A percentile compares a stretch with the other conserved stretches of the same genome.
phyloP scores from a whole-genome alignment of 2,329 filamentous ascomycete species.

The Rhynchosporium graminicola region DNA sequence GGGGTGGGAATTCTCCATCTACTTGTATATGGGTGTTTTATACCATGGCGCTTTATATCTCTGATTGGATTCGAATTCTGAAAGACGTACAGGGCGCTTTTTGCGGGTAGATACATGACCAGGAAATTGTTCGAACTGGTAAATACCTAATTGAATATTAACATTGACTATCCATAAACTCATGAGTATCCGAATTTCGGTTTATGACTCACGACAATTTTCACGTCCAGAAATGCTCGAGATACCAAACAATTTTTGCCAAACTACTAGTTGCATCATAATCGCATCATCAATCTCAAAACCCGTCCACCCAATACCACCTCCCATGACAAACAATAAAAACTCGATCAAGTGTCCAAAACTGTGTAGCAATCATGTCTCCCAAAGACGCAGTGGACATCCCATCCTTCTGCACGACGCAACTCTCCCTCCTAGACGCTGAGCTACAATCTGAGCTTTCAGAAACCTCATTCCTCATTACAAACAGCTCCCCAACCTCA shows the following conservation, averaged over 20 bases:
- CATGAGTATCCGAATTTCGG: neutral
- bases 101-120: neutral
- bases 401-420: conserved; percentile 67
- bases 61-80: neutral
- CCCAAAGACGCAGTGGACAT: conserved; percentile 54
- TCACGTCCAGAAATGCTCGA: neutral
- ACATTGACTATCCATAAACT: neutral
- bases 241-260: neutral
- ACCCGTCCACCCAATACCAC: conserved; percentile 1
- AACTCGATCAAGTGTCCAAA: neutral
- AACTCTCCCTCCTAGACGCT: conserved; percentile 67
- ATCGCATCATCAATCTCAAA: neutral
- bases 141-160: neutral
- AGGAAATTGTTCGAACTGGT: neutral
- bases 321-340: conserved; percentile 23
- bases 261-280: neutral
- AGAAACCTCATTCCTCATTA: conserved; percentile 68
- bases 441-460: conserved; percentile 73
- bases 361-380: conserved; percentile 33
- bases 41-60: neutral
- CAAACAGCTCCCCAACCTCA: conserved; percentile 65
- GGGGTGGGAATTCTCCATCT: neutral
- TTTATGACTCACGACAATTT: neutral
- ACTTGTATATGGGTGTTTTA: neutral
- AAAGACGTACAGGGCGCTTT: neutral